Evolutionary conservation across 2,329 filamentous ascomycete genomes (phyloP).

Genomic region (Cadophora sp.): DNA sequence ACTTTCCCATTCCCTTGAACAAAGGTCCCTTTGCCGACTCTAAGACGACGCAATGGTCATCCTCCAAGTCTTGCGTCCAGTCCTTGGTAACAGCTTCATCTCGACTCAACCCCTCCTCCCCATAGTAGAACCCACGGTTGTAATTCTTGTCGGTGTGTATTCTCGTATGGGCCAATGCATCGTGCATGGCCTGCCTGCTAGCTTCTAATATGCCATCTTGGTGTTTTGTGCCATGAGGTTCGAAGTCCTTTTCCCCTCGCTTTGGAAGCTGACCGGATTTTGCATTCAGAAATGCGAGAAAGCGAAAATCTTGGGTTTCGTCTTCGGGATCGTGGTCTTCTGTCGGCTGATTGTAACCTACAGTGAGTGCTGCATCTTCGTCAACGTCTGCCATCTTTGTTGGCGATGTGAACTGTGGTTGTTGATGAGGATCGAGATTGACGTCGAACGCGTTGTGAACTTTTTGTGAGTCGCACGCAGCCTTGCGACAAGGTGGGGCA

Average conservation of each 20-base stretch:
- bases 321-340: slow-evolving; percentile 73
- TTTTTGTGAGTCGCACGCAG: slow-evolving; percentile 25
- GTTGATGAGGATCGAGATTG: neutral
- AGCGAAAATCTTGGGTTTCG: slow-evolving; percentile 85
- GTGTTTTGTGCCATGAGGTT: slow-evolving; percentile 84
- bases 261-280: slow-evolving; percentile 72
- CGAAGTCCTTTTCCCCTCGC: slow-evolving; percentile 96
- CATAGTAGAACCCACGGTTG: slow-evolving; percentile 76
- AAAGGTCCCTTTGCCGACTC: slow-evolving; percentile 75
- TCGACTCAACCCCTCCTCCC: slow-evolving; percentile 49
- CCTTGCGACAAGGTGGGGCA: slow-evolving; percentile 26
- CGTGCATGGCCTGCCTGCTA: slow-evolving; percentile 87
- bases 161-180: slow-evolving; percentile 79
- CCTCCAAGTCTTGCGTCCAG: slow-evolving; percentile 69
- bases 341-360: slow-evolving; percentile 34
- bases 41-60: slow-evolving; percentile 64
- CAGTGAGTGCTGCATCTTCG: slow-evolving; percentile 44
- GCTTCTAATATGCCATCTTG: slow-evolving; percentile 81
- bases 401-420: slow-evolving; percentile 6
- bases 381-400: slow-evolving; percentile 41
- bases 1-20: slow-evolving; percentile 77
- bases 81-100: slow-evolving; percentile 66
- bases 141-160: slow-evolving; percentile 73
- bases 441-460: neutral
- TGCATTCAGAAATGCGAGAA: slow-evolving; percentile 62